Evolutionary conservation across 2,329 filamentous ascomycete genomes (phyloP).

Genomic region (Aspergillus pseudoglaucus): DNA sequence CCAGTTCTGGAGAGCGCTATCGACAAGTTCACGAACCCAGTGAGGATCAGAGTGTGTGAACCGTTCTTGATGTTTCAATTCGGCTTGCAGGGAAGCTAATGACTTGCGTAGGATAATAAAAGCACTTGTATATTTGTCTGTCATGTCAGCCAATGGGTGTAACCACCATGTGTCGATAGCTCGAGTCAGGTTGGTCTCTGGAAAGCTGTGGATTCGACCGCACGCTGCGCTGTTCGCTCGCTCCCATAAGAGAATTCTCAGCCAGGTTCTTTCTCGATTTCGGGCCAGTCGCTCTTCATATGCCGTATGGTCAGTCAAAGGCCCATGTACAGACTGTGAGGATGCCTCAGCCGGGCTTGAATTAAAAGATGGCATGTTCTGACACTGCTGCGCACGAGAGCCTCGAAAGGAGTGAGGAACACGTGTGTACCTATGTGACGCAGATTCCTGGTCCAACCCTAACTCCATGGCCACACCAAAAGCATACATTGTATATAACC

Average conservation of each 20-base stretch:
- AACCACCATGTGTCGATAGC: conserved; percentile 22
- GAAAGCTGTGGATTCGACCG: conserved; percentile 20
- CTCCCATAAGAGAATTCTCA: conserved; percentile 26
- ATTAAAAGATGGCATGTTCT: too few species aligned
- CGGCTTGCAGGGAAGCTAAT: conserved; percentile 13
- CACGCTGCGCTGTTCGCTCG: conserved; percentile 23
- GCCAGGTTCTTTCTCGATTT: conserved; percentile 25
- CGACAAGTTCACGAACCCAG: conserved; percentile 20
- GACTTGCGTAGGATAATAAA: conserved; percentile 20
- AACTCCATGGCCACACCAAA: conserved; percentile 22
- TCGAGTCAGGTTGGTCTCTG: conserved; percentile 20
- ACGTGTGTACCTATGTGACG: too few species aligned
- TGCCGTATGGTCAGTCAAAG: not conserved
- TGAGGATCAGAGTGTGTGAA: conserved; percentile 12
- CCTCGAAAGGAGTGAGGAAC: too few species aligned
- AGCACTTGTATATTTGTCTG: conserved; percentile 24
- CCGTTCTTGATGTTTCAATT: conserved; percentile 9
- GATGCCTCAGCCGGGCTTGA: too few species aligned
- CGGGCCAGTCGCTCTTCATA: conserved; percentile 13
- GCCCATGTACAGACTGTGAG: too few species aligned
- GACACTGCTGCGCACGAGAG: too few species aligned
- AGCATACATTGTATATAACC: conserved; percentile 26
- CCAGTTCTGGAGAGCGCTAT: conserved; percentile 18
- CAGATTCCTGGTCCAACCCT: conserved; percentile 17
- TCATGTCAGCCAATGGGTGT: conserved; percentile 20